These are phyloP conservation scores for Botrytis elliptica DNA, from an alignment of 2,329 filamentous ascomycete genomes.

Conservation along the genomic window DNA sequence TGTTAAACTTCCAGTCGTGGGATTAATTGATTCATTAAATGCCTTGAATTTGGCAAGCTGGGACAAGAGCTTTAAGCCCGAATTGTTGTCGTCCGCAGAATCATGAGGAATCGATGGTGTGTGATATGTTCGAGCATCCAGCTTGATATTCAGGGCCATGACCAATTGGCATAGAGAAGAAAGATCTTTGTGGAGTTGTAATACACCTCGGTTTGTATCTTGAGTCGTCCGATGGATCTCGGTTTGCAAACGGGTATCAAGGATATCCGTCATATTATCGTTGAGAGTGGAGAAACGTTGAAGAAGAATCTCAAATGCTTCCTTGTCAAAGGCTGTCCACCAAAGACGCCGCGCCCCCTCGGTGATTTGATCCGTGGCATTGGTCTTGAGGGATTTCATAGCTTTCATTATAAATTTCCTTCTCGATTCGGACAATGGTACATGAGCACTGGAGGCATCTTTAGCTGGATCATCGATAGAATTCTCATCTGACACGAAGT, in stretches of 20 bases:
- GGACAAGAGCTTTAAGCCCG: slow-evolving; percentile 44
- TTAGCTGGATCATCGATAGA: slow-evolving; percentile 41
- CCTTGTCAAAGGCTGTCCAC: slow-evolving; percentile 50
- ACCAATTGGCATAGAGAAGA: slow-evolving; percentile 48
- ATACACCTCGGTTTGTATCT: slow-evolving; percentile 48
- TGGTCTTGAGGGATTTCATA: slow-evolving; percentile 43
- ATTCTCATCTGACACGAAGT: slow-evolving; percentile 35
- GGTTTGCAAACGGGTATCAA: slow-evolving; percentile 48
- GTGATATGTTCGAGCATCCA: slow-evolving; percentile 38
- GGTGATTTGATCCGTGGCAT: slow-evolving; percentile 38
- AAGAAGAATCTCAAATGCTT: slow-evolving; percentile 47
- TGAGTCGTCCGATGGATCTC: slow-evolving; percentile 50
- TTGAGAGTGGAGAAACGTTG: slow-evolving; percentile 47
- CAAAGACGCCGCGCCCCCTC: slow-evolving; percentile 39
- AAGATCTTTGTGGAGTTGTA: slow-evolving; percentile 49
- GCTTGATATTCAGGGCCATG: slow-evolving; percentile 46
- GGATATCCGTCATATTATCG: slow-evolving; percentile 49
- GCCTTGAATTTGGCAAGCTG: slow-evolving; percentile 52
- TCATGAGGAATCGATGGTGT: slow-evolving; percentile 23
- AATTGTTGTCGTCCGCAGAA: slow-evolving; percentile 40
- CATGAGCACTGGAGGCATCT: slow-evolving; percentile 47
- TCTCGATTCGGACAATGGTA: slow-evolving; percentile 45
- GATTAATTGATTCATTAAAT: slow-evolving; percentile 49
- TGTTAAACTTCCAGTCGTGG: slow-evolving; percentile 32
- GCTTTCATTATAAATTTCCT: slow-evolving; percentile 47